These are phyloP conservation scores for Neoscytalidium dimidiatum DNA, from an alignment of 2,329 filamentous ascomycete species.

Conservation along the genomic window DNA sequence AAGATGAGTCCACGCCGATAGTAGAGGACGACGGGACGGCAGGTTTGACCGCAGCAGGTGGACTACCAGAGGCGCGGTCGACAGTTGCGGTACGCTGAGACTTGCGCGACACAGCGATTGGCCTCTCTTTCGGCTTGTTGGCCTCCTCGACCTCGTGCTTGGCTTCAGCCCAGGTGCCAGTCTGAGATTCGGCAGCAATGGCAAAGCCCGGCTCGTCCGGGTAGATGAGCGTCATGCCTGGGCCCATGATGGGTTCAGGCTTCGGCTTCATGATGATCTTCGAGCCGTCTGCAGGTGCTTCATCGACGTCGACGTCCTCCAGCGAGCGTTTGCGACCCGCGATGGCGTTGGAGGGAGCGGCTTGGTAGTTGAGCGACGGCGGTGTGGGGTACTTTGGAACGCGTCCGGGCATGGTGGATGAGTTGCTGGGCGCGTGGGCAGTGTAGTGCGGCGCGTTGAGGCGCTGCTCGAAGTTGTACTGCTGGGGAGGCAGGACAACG, in stretches of 20 bases:
- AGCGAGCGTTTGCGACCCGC: slow-evolving; percentile 75
- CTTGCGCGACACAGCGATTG: slow-evolving; percentile 59
- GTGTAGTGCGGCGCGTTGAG: slow-evolving; percentile 25
- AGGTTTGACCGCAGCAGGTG: slow-evolving; percentile 29
- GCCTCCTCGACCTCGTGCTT: slow-evolving; percentile 56
- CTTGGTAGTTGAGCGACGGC: slow-evolving; percentile 46
- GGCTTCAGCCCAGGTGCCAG: slow-evolving; percentile 73
- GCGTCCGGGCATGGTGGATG: slow-evolving; percentile 36
- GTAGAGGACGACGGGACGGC: not conserved
- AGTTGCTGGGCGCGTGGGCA: slow-evolving; percentile 33
- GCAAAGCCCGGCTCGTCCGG: slow-evolving; percentile 59
- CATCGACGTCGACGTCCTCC: slow-evolving; percentile 73
- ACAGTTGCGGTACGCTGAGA: slow-evolving; percentile 61
- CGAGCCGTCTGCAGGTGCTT: slow-evolving; percentile 53
- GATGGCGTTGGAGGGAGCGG: slow-evolving; percentile 41
- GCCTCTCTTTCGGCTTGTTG: slow-evolving; percentile 38
- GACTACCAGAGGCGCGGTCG: slow-evolving; percentile 28
- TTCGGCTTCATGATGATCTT: slow-evolving; percentile 55
- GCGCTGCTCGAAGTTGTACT: slow-evolving; percentile 31
- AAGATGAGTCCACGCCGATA: slow-evolving; percentile 32
- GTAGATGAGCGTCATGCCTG: slow-evolving; percentile 74
- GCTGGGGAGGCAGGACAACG: slow-evolving; percentile 47
- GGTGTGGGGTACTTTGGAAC: slow-evolving; percentile 43
- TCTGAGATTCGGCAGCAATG: slow-evolving; percentile 66
- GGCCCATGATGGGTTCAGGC: slow-evolving; percentile 68